These are phyloP conservation scores for Erigeron canadensis DNA, from an alignment of 129 eudicot genomes.

Conservation along the genomic window DNA sequence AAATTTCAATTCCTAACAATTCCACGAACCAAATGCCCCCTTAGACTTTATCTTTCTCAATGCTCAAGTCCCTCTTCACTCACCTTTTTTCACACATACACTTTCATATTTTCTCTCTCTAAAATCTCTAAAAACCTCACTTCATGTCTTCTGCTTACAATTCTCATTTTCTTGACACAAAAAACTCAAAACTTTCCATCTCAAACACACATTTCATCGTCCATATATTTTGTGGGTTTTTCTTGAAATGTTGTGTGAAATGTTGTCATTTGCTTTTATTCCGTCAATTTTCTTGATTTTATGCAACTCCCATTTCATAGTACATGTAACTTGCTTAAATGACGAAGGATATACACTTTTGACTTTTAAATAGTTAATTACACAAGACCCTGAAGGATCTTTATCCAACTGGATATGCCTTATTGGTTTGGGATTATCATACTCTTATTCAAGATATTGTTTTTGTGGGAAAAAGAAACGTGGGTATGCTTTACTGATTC, in stretches of 20 bases:
- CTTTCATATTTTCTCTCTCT: no score
- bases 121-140: slow-evolving; percentile 33
- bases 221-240: not conserved
- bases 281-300: slow-evolving; percentile 43
- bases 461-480: no score
- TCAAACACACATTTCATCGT: slow-evolving; percentile 22
- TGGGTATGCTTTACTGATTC: no score
- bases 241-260: no score
- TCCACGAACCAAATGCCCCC: no score
- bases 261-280: slow-evolving; percentile 40
- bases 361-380: slow-evolving; percentile 63
- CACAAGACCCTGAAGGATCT: slow-evolving; percentile 81
- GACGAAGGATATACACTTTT: slow-evolving; percentile 80
- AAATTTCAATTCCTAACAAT: no score
- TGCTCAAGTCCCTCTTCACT: no score
- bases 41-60: no score
- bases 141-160: slow-evolving; percentile 20
- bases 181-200: slow-evolving; percentile 17
- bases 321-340: slow-evolving; percentile 55
- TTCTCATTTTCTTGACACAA: slow-evolving; percentile 21
- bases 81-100: no score
- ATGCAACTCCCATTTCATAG: slow-evolving; percentile 41
- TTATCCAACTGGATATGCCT: slow-evolving; percentile 81
- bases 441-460: no score
- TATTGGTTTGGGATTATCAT: no score